phyloP scores from a whole-genome alignment of 768 basidiomycete species.

The Mycena rebaudengoi region DNA sequence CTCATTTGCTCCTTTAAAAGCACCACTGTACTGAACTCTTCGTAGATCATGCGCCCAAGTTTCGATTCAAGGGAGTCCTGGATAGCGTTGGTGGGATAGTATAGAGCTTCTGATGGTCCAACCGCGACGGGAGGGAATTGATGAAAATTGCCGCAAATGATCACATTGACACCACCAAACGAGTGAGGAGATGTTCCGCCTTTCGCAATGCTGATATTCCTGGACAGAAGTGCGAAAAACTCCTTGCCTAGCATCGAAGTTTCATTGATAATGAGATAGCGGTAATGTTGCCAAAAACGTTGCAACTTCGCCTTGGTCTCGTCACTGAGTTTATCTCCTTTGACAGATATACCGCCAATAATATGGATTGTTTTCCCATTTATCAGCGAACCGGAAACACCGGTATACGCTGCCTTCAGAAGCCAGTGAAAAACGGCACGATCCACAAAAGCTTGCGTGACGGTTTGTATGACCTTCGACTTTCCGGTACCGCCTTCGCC shows the following conservation, averaged over 20 bases:
- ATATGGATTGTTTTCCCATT: slow-evolving; percentile 41
- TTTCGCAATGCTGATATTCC: slow-evolving; percentile 21
- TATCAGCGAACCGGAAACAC: slow-evolving; percentile 45
- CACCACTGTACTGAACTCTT: slow-evolving; percentile 40
- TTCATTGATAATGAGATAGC: slow-evolving; percentile 46
- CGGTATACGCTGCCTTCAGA: slow-evolving; percentile 42
- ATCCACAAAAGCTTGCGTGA: slow-evolving; percentile 36
- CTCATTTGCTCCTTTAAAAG: slow-evolving; percentile 43
- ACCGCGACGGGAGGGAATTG: slow-evolving; percentile 40
- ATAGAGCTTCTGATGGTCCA: slow-evolving; percentile 37
- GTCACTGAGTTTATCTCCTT: not conserved
- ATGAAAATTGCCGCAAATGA: slow-evolving; percentile 44
- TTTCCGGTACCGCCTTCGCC: slow-evolving; percentile 48
- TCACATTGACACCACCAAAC: slow-evolving; percentile 43
- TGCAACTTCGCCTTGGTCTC: slow-evolving; percentile 26
- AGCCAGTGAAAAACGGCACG: slow-evolving; percentile 24
- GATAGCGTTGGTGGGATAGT: slow-evolving; percentile 14
- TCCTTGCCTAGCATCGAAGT: slow-evolving; percentile 41
- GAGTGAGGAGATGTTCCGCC: not conserved
- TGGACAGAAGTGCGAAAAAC: slow-evolving; percentile 33
- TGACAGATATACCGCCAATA: slow-evolving; percentile 28
- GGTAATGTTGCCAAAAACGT: slow-evolving; percentile 26
- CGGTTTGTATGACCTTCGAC: slow-evolving; percentile 42
- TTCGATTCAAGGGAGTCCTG: slow-evolving; percentile 7
- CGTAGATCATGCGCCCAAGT: slow-evolving; percentile 33